Percentiles rank a stretch among this genome's conserved stretches.
Evolutionary conservation across 1,284 basidiomycete genomes (phyloP).

Genomic region (Ceratobasidium sp.): DNA sequence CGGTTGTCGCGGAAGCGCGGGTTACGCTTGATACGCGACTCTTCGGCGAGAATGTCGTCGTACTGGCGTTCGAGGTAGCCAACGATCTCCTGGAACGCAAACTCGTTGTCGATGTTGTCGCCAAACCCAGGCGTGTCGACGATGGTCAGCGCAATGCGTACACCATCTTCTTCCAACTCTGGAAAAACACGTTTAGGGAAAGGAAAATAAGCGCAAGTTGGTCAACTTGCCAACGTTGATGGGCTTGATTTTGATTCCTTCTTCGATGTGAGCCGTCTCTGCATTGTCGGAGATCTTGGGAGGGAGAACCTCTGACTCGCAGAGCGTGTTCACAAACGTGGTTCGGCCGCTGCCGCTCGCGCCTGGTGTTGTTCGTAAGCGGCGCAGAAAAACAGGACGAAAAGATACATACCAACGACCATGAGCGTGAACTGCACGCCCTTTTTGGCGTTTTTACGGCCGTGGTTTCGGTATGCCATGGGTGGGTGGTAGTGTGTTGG

Average conservation of each 20-base stretch:
- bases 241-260: conserved; percentile 95
- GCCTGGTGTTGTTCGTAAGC: conserved; percentile 59
- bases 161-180: conserved; percentile 99
- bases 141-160: conserved; percentile 96
- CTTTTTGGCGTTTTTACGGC: conserved; percentile 93
- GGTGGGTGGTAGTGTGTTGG: background rate
- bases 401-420: conserved; percentile 80
- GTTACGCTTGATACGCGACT: conserved; percentile 99
- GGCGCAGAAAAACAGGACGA: conserved; percentile 17
- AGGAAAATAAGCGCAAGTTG: background rate
- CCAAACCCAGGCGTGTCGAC: conserved; percentile 99
- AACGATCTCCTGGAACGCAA: conserved; percentile 97
- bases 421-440: conserved; percentile 95
- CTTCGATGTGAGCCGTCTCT: conserved; percentile 91
- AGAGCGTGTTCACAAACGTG: conserved; percentile 97
- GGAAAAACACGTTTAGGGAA: conserved; percentile 35
- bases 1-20: conserved; percentile 98
- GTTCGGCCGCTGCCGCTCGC: conserved; percentile 96
- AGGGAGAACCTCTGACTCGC: conserved; percentile 86
- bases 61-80: conserved; percentile 98
- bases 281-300: conserved; percentile 89
- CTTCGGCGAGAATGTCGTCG: conserved; percentile 98
- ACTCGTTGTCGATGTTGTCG: conserved; percentile 99
- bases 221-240: conserved; percentile 82
- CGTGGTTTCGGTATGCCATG: conserved; percentile 78